Conservation (phyloP, 768 basidiomycete species). For the Leccinum longicurvipes region DNA sequence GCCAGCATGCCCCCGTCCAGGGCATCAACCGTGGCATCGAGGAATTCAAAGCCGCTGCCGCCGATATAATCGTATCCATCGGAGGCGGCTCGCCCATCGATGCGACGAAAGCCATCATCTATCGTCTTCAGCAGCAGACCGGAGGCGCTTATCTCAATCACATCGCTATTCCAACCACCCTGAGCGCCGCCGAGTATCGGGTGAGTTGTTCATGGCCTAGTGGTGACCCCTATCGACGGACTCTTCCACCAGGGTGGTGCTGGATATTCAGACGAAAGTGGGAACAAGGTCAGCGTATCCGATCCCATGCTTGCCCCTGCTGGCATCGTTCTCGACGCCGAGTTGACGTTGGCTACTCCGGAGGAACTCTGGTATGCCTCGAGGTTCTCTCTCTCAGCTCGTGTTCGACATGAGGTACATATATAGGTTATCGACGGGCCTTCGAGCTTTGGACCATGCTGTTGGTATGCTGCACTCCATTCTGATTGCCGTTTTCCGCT, state of each 20-base stretch:
- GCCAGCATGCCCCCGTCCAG: conserved; percentile 65
- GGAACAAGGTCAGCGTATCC: conserved; percentile 55
- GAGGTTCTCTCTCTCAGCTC: conserved; percentile 3
- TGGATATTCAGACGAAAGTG: conserved; percentile 69
- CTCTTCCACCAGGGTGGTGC: conserved; percentile 48
- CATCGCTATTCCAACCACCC: conserved; percentile 79
- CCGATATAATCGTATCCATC: conserved; percentile 68
- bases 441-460: conserved; percentile 77
- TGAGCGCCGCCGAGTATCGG: conserved; percentile 75
- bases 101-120: conserved; percentile 70
- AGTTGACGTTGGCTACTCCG: conserved; percentile 70
- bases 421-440: conserved; percentile 70
- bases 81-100: conserved; percentile 84
- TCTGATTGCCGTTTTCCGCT: not conserved
- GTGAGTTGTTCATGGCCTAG: conserved; percentile 34
- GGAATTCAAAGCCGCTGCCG: conserved; percentile 50
- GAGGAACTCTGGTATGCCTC: conserved; percentile 62
- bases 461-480: conserved; percentile 47
- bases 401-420: conserved; percentile 10
- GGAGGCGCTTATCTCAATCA: conserved; percentile 55
- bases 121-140: conserved; percentile 54
- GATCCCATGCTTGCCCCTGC: conserved; percentile 60
- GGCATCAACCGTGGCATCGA: conserved; percentile 58
- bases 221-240: not conserved
- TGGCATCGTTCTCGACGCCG: conserved; percentile 75